phyloP scores from a whole-genome alignment of 208 protist genomes.

The Naegleria lovaniensis region DNA sequence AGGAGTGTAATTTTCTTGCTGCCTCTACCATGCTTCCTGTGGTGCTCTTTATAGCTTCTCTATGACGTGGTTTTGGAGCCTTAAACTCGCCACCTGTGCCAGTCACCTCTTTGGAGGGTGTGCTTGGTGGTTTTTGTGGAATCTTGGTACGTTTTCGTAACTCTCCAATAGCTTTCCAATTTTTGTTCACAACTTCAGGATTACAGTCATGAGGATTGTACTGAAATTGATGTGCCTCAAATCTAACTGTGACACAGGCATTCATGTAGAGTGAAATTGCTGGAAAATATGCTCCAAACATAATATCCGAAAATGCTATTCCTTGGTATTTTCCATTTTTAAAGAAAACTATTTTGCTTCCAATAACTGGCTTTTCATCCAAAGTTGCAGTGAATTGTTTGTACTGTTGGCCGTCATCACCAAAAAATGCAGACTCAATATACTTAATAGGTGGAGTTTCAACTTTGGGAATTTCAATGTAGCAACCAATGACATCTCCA shows the following conservation, averaged over 20 bases:
- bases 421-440: not conserved
- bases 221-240: constrained; percentile 8
- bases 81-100: not conserved
- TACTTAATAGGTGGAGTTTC: not conserved
- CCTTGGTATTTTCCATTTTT: constrained; percentile 42
- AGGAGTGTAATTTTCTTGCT: not conserved
- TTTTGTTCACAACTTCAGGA: not conserved
- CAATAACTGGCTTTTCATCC: not conserved
- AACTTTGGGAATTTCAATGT: constrained; percentile 21
- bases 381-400: not conserved
- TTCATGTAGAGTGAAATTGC: constrained; percentile 39
- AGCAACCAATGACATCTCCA: constrained; percentile 14
- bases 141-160: not conserved
- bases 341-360: constrained; percentile 35
- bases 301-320: constrained; percentile 35
- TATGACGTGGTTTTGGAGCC: not conserved
- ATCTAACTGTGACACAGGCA: constrained; percentile 33
- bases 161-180: not conserved
- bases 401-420: not conserved
- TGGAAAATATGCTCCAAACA: constrained; percentile 35
- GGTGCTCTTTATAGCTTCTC: not conserved
- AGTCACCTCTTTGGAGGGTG: too few species aligned
- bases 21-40: not conserved
- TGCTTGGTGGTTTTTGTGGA: not conserved
- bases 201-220: not conserved